Base-by-base conservation (phyloP, 495 filamentous ascomycete species). In the Annulohypoxylon stygium region DNA sequence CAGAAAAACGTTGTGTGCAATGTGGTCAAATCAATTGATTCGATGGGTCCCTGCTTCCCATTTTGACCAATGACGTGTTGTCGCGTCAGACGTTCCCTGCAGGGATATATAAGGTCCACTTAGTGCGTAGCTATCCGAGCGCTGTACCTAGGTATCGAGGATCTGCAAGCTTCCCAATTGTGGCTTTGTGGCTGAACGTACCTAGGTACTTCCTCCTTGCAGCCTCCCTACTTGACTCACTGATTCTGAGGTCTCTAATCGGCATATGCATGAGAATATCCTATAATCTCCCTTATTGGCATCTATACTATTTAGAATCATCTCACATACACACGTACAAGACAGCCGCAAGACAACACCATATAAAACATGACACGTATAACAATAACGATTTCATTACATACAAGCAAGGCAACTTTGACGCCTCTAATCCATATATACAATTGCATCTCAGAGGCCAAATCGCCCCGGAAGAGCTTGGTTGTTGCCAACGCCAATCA, bases 11-110 rank as follows among this genome's bases (percentile, higher is more conserved):
- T 57, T 61, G 34, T 74, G 67, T 67, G 73, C 69, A 72, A 75
- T 72, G 47, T 75, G 73, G 73, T 71, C 63, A 67, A 59, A 75
- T 65, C 71, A 74, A 74, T 74, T 74, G 39, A 59, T 34, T 36
- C 23, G n/a, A 67, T 70, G 71, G 66, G 62, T 69, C 61, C 61
- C 55, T 74, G 53, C 14, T 16, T 37, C 43, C 12, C 47, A 3
- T 18, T 60, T 14, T n/a, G 66, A 33, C 71, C 71, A 74, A 74
- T 74, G 71, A 74, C 71, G 71, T 63, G 45, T 20, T 18, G 61
- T 74, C 57, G 71, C 71, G 61, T 74, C 67, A 63, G 60, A 43
- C 14, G 8, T 48, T 10, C 5, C 23, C 50, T 33, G 50, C 50
- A 54, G 11, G 50, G 50, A 54, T 54, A 33, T 33, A n/a, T 33